A percentile compares a stretch with the other conserved stretches of the same genome.
These are phyloP conservation scores for Hemisphaericaspora lyxosophila DNA, from an alignment of 1,139 yeast species.

Conservation along the genomic window DNA sequence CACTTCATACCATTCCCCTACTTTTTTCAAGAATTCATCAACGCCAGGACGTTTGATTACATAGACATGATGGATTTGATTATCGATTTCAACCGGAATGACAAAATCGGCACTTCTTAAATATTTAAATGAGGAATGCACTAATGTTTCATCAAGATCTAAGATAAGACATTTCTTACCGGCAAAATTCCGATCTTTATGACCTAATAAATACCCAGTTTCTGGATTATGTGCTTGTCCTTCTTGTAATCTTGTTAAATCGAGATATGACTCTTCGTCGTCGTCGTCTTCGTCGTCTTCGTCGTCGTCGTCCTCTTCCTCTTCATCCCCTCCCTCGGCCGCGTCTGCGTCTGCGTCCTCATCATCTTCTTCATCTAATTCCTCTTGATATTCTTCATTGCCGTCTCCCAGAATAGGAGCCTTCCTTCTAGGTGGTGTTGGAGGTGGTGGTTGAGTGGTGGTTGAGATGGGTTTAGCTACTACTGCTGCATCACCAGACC, in stretches of 20 bases:
- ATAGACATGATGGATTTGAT: conserved; percentile 88
- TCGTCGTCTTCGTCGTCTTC: conserved; percentile 20
- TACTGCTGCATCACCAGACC: background rate
- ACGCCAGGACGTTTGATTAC: conserved; percentile 98
- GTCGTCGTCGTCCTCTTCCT: conserved; percentile 16
- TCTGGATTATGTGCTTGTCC: conserved; percentile 62
- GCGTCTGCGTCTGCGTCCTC: conserved; percentile 22
- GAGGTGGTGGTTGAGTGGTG: background rate
- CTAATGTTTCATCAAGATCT: conserved; percentile 94
- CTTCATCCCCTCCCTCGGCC: conserved; percentile 23
- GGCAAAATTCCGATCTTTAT: conserved; percentile 29
- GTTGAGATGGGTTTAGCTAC: background rate
- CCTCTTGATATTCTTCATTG: conserved; percentile 15
- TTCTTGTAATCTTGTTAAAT: conserved; percentile 58
- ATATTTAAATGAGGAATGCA: conserved; percentile 91
- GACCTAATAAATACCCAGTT: conserved; percentile 65
- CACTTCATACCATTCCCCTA: conserved; percentile 86
- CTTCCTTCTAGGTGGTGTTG: background rate
- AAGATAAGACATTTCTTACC: conserved; percentile 83
- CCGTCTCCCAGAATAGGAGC: background rate
- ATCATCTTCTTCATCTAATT: too few relatives aligned
- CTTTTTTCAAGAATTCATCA: conserved; percentile 81
- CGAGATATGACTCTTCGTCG: conserved; percentile 40
- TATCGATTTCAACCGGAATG: conserved; percentile 81
- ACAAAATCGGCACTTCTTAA: conserved; percentile 93